Percentiles rank a stretch among this genome's conserved stretches.
phyloP scores from a whole-genome alignment of 2,329 filamentous ascomycete species.

The Penicillium corylophilum region DNA sequence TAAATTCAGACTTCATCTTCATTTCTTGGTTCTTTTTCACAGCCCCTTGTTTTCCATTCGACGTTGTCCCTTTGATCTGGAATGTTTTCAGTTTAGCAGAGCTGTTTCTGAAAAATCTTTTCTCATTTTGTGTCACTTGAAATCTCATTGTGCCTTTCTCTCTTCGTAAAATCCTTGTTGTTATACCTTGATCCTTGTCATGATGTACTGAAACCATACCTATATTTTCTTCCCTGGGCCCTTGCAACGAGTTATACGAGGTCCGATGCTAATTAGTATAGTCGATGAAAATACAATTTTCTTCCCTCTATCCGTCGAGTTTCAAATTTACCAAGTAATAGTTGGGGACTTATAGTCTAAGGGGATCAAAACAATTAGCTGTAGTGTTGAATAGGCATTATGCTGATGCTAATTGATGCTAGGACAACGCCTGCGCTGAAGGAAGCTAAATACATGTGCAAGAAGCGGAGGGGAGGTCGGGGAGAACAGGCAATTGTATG shows the following conservation, averaged over 20 bases:
- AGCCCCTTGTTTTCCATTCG: not conserved
- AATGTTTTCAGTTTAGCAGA: slow-evolving; percentile 10
- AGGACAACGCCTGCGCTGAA: slow-evolving; percentile 30
- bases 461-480: slow-evolving; percentile 3
- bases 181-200: not conserved
- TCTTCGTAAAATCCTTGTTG: not conserved
- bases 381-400: slow-evolving; percentile 22
- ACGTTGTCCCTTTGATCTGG: not conserved
- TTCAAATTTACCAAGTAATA: too few species aligned
- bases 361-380: not conserved
- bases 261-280: not conserved
- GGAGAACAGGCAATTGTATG: slow-evolving; percentile 11
- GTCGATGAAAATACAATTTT: not conserved
- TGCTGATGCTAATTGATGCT: slow-evolving; percentile 28
- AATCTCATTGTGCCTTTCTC: not conserved
- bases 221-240: not conserved
- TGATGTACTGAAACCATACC: not conserved
- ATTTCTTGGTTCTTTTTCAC: slow-evolving; percentile 1
- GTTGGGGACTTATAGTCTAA: not conserved
- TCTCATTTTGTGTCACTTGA: not conserved
- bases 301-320: too few species aligned
- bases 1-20: slow-evolving; percentile 5
- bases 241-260: not conserved
- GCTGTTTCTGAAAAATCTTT: slow-evolving; percentile 12
- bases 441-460: slow-evolving; percentile 25